A percentile compares a stretch with the other conserved stretches of the same genome.
phyloP scores from a whole-genome alignment of 805 yeast species.

The Clavispora santaluciae region DNA sequence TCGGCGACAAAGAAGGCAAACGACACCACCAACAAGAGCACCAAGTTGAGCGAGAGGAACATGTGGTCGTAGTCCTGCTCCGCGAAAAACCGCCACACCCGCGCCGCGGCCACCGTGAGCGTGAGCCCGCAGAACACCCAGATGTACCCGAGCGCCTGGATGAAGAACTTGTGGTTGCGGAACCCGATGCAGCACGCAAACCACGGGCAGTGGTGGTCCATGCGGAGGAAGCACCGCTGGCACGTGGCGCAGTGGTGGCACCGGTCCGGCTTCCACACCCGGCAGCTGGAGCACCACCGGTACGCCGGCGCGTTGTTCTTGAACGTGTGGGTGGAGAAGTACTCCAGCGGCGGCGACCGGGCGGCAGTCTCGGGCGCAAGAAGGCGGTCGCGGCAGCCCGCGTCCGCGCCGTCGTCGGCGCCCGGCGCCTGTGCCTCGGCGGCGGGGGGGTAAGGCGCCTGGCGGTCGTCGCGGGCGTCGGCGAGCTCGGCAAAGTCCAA shows the following conservation, averaged over 20 bases:
- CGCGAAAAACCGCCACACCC: constrained; percentile 46
- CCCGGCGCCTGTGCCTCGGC: no score
- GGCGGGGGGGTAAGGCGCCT: no score
- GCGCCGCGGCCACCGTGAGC: constrained; percentile 33
- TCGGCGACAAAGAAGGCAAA: constrained; percentile 49
- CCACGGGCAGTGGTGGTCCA: constrained; percentile 84
- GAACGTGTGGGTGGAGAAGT: constrained; percentile 34
- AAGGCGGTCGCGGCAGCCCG: neutral
- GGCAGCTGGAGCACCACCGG: constrained; percentile 53
- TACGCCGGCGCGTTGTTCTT: constrained; percentile 50
- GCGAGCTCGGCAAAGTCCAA: constrained; percentile 45
- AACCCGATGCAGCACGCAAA: constrained; percentile 84
- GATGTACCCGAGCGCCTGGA: constrained; percentile 63
- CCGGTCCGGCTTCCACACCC: constrained; percentile 57
- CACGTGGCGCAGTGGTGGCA: constrained; percentile 55
- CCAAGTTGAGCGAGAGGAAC: constrained; percentile 51
- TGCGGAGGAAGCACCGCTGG: constrained; percentile 41
- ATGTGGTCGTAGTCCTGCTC: constrained; percentile 29
- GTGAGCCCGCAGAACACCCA: constrained; percentile 44
- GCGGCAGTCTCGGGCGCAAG: neutral
- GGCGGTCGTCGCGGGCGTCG: neutral
- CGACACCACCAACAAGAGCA: constrained; percentile 56
- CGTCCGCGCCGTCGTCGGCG: neutral
- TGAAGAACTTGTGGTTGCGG: constrained; percentile 70
- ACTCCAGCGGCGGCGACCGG: constrained; percentile 27